These are phyloP conservation scores for Peronospora destructor DNA, from an alignment of 352 stramenopile genomes.

Conservation along the genomic window DNA sequence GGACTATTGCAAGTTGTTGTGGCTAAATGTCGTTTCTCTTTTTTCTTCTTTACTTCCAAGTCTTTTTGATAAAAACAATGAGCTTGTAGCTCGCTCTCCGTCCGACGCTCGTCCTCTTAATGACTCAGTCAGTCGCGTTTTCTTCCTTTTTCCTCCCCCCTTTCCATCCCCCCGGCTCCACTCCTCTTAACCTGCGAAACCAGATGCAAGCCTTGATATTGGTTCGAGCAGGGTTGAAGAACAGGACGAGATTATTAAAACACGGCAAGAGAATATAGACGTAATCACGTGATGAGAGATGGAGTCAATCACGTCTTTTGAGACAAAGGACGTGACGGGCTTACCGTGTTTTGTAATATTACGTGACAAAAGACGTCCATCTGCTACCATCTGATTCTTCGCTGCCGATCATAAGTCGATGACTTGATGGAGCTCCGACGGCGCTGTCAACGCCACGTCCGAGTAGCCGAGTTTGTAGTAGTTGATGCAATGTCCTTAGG, in stretches of 20 bases:
- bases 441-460: constrained; percentile 16
- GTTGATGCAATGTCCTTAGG: neutral
- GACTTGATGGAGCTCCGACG: constrained; percentile 14
- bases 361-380: neutral
- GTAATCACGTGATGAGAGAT: neutral
- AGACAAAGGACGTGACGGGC: neutral
- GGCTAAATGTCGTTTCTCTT: too few relatives aligned
- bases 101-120: constrained; percentile 5
- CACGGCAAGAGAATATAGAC: neutral
- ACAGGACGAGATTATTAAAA: neutral
- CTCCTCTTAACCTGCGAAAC: neutral
- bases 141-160: constrained; percentile 27
- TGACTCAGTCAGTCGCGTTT: constrained; percentile 27
- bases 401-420: neutral
- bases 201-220: neutral
- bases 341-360: neutral
- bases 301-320: neutral
- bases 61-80: neutral
- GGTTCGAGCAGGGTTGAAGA: neutral
- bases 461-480: constrained; percentile 22
- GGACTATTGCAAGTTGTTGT: neutral
- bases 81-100: constrained; percentile 14
- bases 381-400: neutral
- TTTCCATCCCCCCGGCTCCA: constrained; percentile 19
- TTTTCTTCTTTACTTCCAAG: neutral